Evolutionary conservation across 352 stramenopile species (phyloP), one percentile per base, ranked within the genome.

Genomic region (Phytophthora colocasiae): DNA sequence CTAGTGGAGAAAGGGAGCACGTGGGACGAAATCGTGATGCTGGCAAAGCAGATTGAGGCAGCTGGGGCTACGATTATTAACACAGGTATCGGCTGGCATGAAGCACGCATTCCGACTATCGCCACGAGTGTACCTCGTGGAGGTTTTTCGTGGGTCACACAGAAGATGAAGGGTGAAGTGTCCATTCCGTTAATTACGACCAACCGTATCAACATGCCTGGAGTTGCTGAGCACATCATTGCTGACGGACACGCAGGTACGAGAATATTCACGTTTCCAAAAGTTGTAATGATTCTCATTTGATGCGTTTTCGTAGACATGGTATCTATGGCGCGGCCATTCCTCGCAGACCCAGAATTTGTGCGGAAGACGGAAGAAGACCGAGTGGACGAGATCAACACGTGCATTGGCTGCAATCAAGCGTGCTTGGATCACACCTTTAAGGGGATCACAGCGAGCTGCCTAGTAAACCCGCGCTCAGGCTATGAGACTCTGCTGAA

Each of bases 371-470:
- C 94, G 15, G 78, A 88, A 65, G 81, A 98, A 59, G 85, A 86
- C 22, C 70, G 85, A 61, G 86, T 90, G 22, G 83, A 98, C 38
- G 93, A 98, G 58, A 99, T 99, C 69, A 99, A 99, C 74, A 99
- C 97, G 19, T 99, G 97, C 77, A 99, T 99, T 68, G 97, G 83
- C n/a, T 97, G 91, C 69, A 97, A 97, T 66, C 90, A 97, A 61
- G 97, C 97, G 12, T 99, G 97, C 78, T 81, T 99, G 19, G 97
- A 99, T 84, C 97, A 99, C 80, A 98, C 93, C 32, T 99, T 99
- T 74, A 92, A 98, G 58, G 90, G 80, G 11, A 98, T 98, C 60
- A 96, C 85, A 15, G 95, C 95, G 3, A 97, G 81, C 41, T 99
- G 97, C 66, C 87, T 99, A 45, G 97, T 99, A 24, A 99, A 99